Evolutionary conservation across 345 rosid genomes (phyloP), one percentile per base, ranked within the genome.

Genomic region (Camelina neglecta): DNA sequence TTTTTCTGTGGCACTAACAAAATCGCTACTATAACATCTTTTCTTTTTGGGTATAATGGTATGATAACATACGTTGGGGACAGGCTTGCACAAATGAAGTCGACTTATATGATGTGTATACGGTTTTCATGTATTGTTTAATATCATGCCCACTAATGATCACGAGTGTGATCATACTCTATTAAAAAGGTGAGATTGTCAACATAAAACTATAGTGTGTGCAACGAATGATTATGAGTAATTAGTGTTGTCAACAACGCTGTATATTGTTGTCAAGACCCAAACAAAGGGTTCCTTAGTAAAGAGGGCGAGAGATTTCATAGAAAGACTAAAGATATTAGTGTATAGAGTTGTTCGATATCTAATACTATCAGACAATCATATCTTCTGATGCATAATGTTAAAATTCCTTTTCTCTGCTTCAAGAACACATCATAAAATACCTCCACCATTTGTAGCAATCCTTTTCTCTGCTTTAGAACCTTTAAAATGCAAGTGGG

Each of bases 111-210:
- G 45, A 7, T 41, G 48, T 6, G 11, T 39, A 59, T 16, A 20
- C 11, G 16, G 33, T 60, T 59, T 38, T 60, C 29, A 60, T 38
- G 47, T 36, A 20, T 18, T 36, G 29, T 60, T 18, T 60, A 38
- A 18, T 38, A 60, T 38, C 29, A 38, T 60, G 65, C 49, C 18
- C 48, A 3, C 21, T 18, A 29, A 11, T 60, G 39, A 23, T 61
- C 18, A 41, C 66, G 20, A 23, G n/a, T 61, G 66, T 39, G 16
- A 61, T 41, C 50, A 61, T 61, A 61, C 49, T 6, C 49, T 61
- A 21, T 61, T 11, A 3, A 41, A 61, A 41, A 20, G 38, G 33
- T 60, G 49, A 39, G 6, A 11, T 39, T 20, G 18, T 38, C 49
- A 60, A 20, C 65, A 39, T 21, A 60, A 18, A 60, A 23, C 4